phyloP scores from a whole-genome alignment of 371 early-diverging fungal genomes.

The Entomophthora muscae region DNA sequence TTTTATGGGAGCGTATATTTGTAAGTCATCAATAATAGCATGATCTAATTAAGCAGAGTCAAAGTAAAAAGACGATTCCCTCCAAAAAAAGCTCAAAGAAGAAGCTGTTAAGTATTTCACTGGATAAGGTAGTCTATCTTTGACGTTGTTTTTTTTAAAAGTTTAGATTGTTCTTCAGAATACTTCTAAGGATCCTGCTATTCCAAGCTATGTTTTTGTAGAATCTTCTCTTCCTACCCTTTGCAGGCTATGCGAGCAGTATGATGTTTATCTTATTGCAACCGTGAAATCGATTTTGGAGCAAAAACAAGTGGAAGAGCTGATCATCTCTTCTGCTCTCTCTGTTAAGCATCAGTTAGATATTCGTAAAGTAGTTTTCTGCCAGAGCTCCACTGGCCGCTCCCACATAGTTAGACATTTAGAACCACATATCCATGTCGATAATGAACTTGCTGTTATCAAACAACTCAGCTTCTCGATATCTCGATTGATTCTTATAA shows the following conservation, averaged over 20 bases:
- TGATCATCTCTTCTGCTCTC: slow-evolving; percentile 23
- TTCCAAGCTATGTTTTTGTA: slow-evolving; percentile 32
- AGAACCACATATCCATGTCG: slow-evolving; percentile 23
- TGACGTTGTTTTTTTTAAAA: too few species aligned
- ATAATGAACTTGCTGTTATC: slow-evolving; percentile 14
- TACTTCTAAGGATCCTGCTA: slow-evolving; percentile 29
- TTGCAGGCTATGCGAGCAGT: slow-evolving; percentile 20
- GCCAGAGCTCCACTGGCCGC: slow-evolving; percentile 28
- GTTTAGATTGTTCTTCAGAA: slow-evolving; percentile 39
- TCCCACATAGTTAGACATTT: slow-evolving; percentile 36
- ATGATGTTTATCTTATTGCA: slow-evolving; percentile 24
- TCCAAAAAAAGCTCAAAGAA: too few species aligned
- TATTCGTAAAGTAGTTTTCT: slow-evolving; percentile 25
- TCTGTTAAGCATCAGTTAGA: slow-evolving; percentile 21
- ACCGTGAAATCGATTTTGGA: slow-evolving; percentile 22
- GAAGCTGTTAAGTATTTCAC: too few species aligned
- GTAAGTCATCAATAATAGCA: too few species aligned
- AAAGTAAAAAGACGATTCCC: too few species aligned
- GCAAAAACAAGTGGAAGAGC: slow-evolving; percentile 21
- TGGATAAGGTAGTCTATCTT: too few species aligned
- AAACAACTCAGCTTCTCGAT: too few species aligned
- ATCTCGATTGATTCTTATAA: too few species aligned
- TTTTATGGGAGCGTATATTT: too few species aligned
- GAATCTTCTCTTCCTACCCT: slow-evolving; percentile 20
- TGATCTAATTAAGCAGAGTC: too few species aligned